Evolutionary conservation across 331 rosid species (phyloP).

Genomic region (Pyrus hybrid): DNA sequence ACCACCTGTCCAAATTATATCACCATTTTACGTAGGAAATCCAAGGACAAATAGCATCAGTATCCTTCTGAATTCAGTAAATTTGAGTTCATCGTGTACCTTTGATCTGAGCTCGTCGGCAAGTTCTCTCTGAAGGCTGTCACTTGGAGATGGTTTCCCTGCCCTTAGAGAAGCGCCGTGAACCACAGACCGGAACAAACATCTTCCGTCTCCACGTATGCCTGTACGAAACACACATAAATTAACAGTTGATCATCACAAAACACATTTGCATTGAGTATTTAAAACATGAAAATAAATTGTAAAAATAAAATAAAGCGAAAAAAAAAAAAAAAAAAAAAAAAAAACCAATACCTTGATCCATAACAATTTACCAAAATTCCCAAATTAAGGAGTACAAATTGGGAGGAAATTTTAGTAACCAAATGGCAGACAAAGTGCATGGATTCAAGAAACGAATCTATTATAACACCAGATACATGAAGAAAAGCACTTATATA

Average conservation of each 20-base stretch:
- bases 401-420: too few relatives aligned
- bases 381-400: too few relatives aligned
- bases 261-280: too few relatives aligned
- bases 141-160: constrained; percentile 59
- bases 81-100: constrained; percentile 20
- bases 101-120: constrained; percentile 81
- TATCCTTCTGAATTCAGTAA: not conserved
- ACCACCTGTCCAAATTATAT: constrained; percentile 51
- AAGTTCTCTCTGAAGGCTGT: constrained; percentile 53
- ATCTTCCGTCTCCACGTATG: constrained; percentile 84
- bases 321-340: too few relatives aligned
- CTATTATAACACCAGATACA: not conserved
- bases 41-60: not conserved
- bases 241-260: not conserved
- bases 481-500: constrained; percentile 5
- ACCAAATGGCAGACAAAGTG: too few relatives aligned
- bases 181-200: constrained; percentile 80
- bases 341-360: too few relatives aligned
- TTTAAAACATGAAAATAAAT: too few relatives aligned
- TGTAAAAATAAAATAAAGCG: too few relatives aligned
- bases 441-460: too few relatives aligned
- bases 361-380: too few relatives aligned
- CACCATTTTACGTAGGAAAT: not conserved
- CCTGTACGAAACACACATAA: constrained; percentile 29
- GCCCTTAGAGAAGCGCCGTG: constrained; percentile 58